Evolutionary conservation across 2,329 filamentous ascomycete species (phyloP).

Genomic region (Colletotrichum trifolii): DNA sequence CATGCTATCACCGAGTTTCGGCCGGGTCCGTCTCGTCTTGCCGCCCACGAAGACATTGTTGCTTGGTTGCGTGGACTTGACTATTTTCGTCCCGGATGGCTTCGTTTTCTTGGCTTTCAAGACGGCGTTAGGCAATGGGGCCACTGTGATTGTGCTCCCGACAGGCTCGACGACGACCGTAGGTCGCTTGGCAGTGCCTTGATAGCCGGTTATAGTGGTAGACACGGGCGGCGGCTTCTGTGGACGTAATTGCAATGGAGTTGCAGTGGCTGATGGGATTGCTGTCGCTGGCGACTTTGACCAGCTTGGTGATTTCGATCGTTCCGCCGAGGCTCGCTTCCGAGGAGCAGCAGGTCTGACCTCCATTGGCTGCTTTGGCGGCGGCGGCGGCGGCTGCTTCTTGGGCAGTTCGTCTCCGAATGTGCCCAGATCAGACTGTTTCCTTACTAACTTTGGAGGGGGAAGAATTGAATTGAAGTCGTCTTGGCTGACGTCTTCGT

Average conservation of each 20-base stretch:
- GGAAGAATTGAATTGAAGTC: conserved; percentile 33
- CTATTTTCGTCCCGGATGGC: conserved; percentile 21
- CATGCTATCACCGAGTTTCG: conserved; percentile 51
- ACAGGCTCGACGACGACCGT: no score
- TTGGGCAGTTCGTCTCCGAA: not conserved
- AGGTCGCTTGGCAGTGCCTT: conserved; percentile 49
- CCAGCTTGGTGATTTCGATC: conserved; percentile 10
- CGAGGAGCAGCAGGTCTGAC: not conserved
- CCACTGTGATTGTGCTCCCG: no score
- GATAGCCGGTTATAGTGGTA: conserved; percentile 41
- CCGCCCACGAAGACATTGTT: conserved; percentile 60
- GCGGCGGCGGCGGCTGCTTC: not conserved
- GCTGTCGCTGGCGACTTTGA: not conserved
- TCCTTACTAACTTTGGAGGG: conserved; percentile 21
- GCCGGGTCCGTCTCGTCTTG: conserved; percentile 49
- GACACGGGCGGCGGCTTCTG: not conserved
- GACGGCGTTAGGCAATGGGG: conserved; percentile 41
- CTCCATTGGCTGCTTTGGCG: no score
- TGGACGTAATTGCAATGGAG: not conserved
- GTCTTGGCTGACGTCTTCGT: conserved; percentile 19
- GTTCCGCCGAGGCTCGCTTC: conserved; percentile 5
- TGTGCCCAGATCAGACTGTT: not conserved
- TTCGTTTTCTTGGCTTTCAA: conserved; percentile 36
- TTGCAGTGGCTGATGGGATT: no score
- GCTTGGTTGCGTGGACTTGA: conserved; percentile 1